Evolutionary conservation across 2,329 filamentous ascomycete genomes (phyloP).

Genomic region (Diplodia seriata): DNA sequence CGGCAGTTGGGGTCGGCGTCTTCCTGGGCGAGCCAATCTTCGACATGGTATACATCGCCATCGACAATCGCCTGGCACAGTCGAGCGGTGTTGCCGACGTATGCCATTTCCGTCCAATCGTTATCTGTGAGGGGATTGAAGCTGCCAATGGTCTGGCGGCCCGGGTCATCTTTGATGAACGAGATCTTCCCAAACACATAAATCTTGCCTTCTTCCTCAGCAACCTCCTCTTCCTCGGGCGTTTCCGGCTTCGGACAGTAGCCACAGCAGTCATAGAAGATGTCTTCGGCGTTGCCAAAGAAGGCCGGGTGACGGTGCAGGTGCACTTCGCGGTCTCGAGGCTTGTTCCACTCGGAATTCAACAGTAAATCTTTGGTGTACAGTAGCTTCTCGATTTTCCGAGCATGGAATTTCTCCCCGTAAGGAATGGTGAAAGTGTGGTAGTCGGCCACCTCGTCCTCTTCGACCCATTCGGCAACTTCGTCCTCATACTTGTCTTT

Average conservation of each 20-base stretch:
- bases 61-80: slow-evolving; percentile 85
- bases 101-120: slow-evolving; percentile 92
- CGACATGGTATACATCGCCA: slow-evolving; percentile 71
- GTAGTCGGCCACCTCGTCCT: slow-evolving; percentile 79
- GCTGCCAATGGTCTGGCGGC: slow-evolving; percentile 73
- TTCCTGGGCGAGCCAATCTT: slow-evolving; percentile 72
- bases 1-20: slow-evolving; percentile 73
- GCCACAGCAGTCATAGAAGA: slow-evolving; percentile 82
- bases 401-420: slow-evolving; percentile 62
- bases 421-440: slow-evolving; percentile 72
- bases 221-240: slow-evolving; percentile 72
- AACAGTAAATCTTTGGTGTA: slow-evolving; percentile 82
- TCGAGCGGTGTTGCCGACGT: slow-evolving; percentile 77
- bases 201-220: slow-evolving; percentile 74
- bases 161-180: slow-evolving; percentile 82
- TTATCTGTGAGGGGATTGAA: slow-evolving; percentile 83
- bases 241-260: slow-evolving; percentile 74
- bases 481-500: slow-evolving; percentile 81
- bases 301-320: slow-evolving; percentile 86
- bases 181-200: slow-evolving; percentile 76
- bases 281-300: slow-evolving; percentile 76
- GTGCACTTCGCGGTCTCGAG: slow-evolving; percentile 75
- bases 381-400: slow-evolving; percentile 79
- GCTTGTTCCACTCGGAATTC: slow-evolving; percentile 84
- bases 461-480: slow-evolving; percentile 80